Percentiles rank a stretch among this genome's conserved stretches.
phyloP scores from a whole-genome alignment of 2,329 filamentous ascomycete species.

The Colletotrichum sp. region DNA sequence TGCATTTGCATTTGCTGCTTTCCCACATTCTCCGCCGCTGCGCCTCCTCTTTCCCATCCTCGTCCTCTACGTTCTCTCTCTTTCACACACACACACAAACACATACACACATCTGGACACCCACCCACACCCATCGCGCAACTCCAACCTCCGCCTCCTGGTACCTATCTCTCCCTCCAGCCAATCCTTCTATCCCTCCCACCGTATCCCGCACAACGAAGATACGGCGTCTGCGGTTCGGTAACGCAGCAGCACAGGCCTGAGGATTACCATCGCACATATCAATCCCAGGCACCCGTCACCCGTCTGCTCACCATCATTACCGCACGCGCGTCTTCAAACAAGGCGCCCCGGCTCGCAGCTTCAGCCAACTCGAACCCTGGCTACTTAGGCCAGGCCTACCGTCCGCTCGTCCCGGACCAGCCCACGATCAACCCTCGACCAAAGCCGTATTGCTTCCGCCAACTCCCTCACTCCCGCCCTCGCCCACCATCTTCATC shows the following conservation, averaged over 20 bases:
- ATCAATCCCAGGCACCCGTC: slow-evolving; percentile 4
- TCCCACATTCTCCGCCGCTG: background rate
- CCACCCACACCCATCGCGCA: background rate
- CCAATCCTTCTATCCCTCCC: background rate
- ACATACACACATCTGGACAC: background rate
- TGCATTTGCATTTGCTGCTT: background rate
- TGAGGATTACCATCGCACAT: background rate
- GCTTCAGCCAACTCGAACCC: background rate
- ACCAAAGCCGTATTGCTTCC: background rate
- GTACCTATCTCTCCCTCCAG: background rate
- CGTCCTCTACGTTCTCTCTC: background rate
- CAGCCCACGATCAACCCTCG: slow-evolving; percentile 8
- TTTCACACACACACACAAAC: background rate
- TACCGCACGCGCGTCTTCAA: background rate
- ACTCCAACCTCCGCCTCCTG: background rate
- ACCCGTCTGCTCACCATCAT: background rate
- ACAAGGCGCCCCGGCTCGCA: slow-evolving; percentile 10
- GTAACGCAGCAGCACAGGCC: background rate
- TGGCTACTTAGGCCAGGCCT: background rate
- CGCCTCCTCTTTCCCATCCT: background rate
- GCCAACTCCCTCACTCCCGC: background rate
- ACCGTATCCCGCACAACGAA: background rate
- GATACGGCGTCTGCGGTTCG: background rate
- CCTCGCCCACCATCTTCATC: background rate
- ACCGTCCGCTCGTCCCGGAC: slow-evolving; percentile 18